phyloP scores from a whole-genome alignment of 345 rosid genomes.

The Pugionium cornutum region DNA sequence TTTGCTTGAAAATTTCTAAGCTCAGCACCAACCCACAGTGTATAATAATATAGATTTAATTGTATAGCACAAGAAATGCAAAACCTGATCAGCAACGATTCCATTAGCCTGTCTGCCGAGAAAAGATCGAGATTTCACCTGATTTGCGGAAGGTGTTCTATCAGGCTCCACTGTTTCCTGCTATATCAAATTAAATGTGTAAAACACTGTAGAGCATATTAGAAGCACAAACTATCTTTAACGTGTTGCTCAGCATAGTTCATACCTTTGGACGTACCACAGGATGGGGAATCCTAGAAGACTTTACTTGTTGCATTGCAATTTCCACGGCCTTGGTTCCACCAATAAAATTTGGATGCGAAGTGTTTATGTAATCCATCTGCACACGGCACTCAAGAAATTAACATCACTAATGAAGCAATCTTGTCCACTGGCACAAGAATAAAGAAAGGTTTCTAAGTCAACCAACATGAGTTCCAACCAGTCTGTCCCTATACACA shows the following conservation, averaged over 20 bases:
- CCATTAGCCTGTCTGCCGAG: slow-evolving; percentile 91
- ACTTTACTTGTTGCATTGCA: slow-evolving; percentile 53
- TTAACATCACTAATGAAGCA: slow-evolving; percentile 13
- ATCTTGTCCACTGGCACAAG: background rate
- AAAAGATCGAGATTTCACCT: slow-evolving; percentile 67
- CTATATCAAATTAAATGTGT: slow-evolving; percentile 22
- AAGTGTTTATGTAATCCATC: slow-evolving; percentile 68
- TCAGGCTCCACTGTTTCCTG: slow-evolving; percentile 81
- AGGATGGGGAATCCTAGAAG: slow-evolving; percentile 62
- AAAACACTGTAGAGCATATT: slow-evolving; percentile 21
- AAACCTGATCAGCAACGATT: slow-evolving; percentile 79
- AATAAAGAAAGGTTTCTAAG: slow-evolving; percentile 10
- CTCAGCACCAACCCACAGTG: slow-evolving; percentile 15
- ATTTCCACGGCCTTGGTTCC: slow-evolving; percentile 62
- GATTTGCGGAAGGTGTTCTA: slow-evolving; percentile 64
- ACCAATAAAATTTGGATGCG: slow-evolving; percentile 67
- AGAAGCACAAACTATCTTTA: slow-evolving; percentile 3
- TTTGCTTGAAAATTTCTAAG: slow-evolving; percentile 3
- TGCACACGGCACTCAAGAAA: slow-evolving; percentile 33
- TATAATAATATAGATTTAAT: background rate
- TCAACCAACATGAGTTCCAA: slow-evolving; percentile 17
- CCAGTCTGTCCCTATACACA: slow-evolving; percentile 9
- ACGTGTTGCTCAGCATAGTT: slow-evolving; percentile 12
- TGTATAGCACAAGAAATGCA: slow-evolving; percentile 27
- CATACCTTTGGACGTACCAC: slow-evolving; percentile 65